Evolutionary conservation across 148 eudicot species (phyloP), one percentile per base, ranked within the genome.

Genomic region (Chenopodium album): DNA sequence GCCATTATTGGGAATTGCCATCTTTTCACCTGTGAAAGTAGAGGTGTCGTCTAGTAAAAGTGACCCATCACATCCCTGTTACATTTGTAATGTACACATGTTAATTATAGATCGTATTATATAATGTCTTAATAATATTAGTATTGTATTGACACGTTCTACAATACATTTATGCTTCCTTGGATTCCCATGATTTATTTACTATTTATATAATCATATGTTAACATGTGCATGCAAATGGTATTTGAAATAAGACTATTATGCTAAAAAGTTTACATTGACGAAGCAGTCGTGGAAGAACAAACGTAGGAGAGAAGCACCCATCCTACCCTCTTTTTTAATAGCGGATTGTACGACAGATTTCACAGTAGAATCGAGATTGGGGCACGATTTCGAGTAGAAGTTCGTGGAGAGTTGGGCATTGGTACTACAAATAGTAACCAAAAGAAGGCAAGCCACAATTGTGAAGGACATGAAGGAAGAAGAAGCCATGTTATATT

Each of bases 321-420:
- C 80, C 80, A 77, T 77, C 8, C 80, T 66, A 3, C 37, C 34
- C 22, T 77, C 80, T 28, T 77, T n/a, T 11, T 9, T 34, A 37
- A 81, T 67, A 75, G 83, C 83, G 3, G 41, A 46, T 17, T 67
- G 64, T 4, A 81, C 83, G 0, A 80, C 85, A 4, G 70, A 65
- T 17, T 75, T 71, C 0, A 82, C 76, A 0, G 85, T 82, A 0
- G 71, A 67, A 46, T 68, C 47, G 2, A 77, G 23, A 22, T 77
- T 52, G 0, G 86, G 86, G 47, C 86, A 80, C 32, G 86, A 80
- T 52, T 50, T 81, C 0, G 17, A 67, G 22, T 84, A 80, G 32
- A 44, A 84, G 17, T 84, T 60, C 2, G 76, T 59, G 0, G 67
- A 37, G 11, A 80, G 72, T 71, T 80, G 86, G 63, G 86, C 86